Evolutionary conservation across 257 asterid genomes (phyloP).

Genomic region (Nicotiana sylvestris): DNA sequence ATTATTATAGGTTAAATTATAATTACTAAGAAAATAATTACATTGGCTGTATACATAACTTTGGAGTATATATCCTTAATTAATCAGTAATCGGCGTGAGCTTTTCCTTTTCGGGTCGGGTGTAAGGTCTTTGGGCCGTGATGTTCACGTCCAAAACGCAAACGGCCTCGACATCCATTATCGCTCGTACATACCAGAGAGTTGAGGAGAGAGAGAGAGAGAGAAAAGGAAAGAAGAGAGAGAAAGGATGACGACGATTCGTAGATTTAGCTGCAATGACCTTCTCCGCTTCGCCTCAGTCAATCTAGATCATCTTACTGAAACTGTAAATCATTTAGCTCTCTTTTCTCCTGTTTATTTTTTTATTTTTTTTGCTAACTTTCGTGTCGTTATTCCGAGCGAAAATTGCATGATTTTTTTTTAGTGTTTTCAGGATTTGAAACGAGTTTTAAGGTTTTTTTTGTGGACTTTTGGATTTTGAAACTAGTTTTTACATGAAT

Average conservation of each 20-base stretch:
- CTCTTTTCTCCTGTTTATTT: not conserved
- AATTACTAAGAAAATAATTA: no score
- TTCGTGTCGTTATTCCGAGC: not conserved
- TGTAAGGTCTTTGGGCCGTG: not conserved
- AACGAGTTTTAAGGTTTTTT: not conserved
- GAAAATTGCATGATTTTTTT: not conserved
- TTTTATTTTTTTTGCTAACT: not conserved
- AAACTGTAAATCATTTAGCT: conserved; percentile 40
- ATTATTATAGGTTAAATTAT: no score
- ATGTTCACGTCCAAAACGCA: not conserved
- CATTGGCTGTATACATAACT: no score
- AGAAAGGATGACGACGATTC: conserved; percentile 71
- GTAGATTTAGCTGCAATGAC: conserved; percentile 93
- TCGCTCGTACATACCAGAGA: not conserved
- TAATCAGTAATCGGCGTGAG: not conserved
- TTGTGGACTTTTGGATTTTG: not conserved
- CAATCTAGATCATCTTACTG: conserved; percentile 89
- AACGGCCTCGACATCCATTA: not conserved
- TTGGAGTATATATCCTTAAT: no score
- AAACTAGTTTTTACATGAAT: not conserved
- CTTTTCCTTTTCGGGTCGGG: not conserved
- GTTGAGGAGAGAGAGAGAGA: not conserved
- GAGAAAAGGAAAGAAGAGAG: not conserved
- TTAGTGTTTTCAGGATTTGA: not conserved
- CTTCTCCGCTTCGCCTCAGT: conserved; percentile 84